A percentile compares a stretch with the other conserved stretches of the same genome.
Conservation (phyloP, 495 filamentous ascomycete genomes). For the Neurospora africana region DNA sequence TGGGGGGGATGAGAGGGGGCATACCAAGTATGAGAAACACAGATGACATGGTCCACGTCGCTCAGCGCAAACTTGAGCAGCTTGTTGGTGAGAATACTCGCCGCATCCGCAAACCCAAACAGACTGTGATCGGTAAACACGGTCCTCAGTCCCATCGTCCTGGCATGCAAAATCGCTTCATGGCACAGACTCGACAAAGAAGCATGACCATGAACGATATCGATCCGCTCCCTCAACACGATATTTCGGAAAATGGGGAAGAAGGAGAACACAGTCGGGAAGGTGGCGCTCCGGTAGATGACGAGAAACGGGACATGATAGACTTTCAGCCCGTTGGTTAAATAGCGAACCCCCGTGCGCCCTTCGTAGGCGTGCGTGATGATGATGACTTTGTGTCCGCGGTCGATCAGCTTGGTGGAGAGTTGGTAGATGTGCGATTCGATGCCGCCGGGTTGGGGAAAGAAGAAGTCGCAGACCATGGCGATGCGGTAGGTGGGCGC, state of each 20-base stretch:
- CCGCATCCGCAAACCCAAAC: conserved; percentile 95
- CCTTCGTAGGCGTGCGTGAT: conserved; percentile 95
- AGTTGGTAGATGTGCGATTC: conserved; percentile 99
- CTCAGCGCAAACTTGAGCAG: conserved; percentile 90
- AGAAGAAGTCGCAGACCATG: conserved; percentile 99
- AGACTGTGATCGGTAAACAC: conserved; percentile 98
- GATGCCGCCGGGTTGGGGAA: conserved; percentile 88
- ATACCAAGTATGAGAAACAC: conserved; percentile 94
- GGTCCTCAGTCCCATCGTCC: conserved; percentile 91
- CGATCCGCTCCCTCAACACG: conserved; percentile 80
- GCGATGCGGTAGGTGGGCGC: conserved; percentile 51
- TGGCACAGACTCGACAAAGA: conserved; percentile 86
- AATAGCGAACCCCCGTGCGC: conserved; percentile 86
- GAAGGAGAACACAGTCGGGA: conserved; percentile 96
- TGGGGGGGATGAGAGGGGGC: conserved; percentile 4
- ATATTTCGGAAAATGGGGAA: conserved; percentile 96
- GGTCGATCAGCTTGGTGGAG: conserved; percentile 88
- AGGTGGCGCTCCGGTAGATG: conserved; percentile 88
- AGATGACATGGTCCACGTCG: conserved; percentile 96
- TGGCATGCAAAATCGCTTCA: conserved; percentile 87
- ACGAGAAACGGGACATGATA: conserved; percentile 95
- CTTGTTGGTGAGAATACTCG: conserved; percentile 93
- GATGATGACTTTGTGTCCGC: conserved; percentile 95
- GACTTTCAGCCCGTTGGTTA: conserved; percentile 96
- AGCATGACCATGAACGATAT: conserved; percentile 95